Evolutionary conservation across 495 filamentous ascomycete genomes (phyloP).

Genomic region (Neurospora sp.): DNA sequence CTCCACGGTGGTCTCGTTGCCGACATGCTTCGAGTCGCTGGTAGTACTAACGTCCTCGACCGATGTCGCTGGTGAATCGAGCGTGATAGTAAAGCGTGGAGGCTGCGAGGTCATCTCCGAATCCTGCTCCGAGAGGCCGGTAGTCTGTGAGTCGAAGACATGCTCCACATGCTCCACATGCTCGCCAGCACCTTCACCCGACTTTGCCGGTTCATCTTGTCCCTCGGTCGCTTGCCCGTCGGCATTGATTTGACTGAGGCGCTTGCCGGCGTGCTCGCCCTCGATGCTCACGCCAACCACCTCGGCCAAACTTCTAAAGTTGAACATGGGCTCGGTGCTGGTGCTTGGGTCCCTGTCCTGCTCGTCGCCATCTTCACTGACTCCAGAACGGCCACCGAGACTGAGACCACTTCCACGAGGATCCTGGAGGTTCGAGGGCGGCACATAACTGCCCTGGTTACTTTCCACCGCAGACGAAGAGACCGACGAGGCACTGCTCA

Average conservation of each 20-base stretch:
- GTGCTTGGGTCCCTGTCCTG: conserved; percentile 36
- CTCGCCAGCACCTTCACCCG: neutral
- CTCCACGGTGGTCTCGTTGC: conserved; percentile 19
- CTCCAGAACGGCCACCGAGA: conserved; percentile 26
- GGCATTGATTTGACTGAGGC: conserved; percentile 17
- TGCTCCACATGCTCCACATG: conserved; percentile 2
- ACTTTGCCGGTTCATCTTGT: neutral
- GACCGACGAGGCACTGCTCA: conserved; percentile 74
- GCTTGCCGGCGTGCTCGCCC: conserved; percentile 22
- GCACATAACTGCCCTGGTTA: conserved; percentile 41
- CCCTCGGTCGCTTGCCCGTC: conserved; percentile 6
- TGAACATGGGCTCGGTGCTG: conserved; percentile 72
- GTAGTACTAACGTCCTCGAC: conserved; percentile 5
- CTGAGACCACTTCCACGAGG: conserved; percentile 33
- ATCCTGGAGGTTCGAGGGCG: conserved; percentile 34
- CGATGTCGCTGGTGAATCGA: conserved; percentile 25
- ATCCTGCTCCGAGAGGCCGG: neutral
- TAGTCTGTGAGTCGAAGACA: neutral
- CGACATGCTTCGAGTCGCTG: conserved; percentile 30
- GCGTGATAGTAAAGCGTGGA: conserved; percentile 29
- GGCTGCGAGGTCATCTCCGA: conserved; percentile 8
- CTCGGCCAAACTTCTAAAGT: conserved; percentile 78
- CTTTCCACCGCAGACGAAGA: conserved; percentile 65
- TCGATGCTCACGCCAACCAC: conserved; percentile 59
- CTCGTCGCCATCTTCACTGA: conserved; percentile 29